phyloP scores from a whole-genome alignment of 2,329 filamentous ascomycete genomes.

The Microsporum audouinii region DNA sequence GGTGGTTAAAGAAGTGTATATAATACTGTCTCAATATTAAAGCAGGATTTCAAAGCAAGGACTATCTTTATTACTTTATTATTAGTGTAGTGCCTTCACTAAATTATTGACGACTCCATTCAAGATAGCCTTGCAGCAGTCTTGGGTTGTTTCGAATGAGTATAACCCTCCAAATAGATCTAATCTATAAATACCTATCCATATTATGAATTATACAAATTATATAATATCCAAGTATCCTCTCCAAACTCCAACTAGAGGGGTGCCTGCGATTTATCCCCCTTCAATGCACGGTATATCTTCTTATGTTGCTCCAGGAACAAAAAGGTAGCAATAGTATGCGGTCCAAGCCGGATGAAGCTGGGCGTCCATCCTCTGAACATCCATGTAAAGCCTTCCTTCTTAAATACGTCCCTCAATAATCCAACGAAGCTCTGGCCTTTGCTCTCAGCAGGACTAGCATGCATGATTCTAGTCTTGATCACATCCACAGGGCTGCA shows the following conservation, averaged over 20 bases:
- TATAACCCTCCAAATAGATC: not conserved
- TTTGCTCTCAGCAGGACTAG: slow-evolving; percentile 32
- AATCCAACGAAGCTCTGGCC: slow-evolving; percentile 38
- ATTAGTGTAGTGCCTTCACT: not conserved
- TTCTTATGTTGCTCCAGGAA: slow-evolving; percentile 60
- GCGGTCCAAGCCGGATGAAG: slow-evolving; percentile 54
- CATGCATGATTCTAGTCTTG: slow-evolving; percentile 55
- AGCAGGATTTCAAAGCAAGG: not conserved
- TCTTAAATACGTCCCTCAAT: slow-evolving; percentile 42
- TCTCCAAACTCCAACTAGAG: not conserved
- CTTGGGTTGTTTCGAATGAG: no score
- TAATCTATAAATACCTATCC: not conserved
- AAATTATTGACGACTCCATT: not conserved
- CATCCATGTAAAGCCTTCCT: slow-evolving; percentile 52
- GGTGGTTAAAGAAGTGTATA: slow-evolving; percentile 11
- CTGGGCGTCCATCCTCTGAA: slow-evolving; percentile 58
- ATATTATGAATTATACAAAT: not conserved
- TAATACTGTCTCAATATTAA: slow-evolving; percentile 12
- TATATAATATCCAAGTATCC: not conserved
- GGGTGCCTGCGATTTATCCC: slow-evolving; percentile 5
- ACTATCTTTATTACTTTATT: not conserved
- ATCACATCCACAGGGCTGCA: slow-evolving; percentile 57
- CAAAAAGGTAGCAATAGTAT: slow-evolving; percentile 55
- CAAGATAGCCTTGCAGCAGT: no score
- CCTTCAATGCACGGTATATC: slow-evolving; percentile 41